Evolutionary conservation across 441 rosid species (phyloP), one percentile per base, ranked within the genome.

Genomic region (Croton laevigatus): DNA sequence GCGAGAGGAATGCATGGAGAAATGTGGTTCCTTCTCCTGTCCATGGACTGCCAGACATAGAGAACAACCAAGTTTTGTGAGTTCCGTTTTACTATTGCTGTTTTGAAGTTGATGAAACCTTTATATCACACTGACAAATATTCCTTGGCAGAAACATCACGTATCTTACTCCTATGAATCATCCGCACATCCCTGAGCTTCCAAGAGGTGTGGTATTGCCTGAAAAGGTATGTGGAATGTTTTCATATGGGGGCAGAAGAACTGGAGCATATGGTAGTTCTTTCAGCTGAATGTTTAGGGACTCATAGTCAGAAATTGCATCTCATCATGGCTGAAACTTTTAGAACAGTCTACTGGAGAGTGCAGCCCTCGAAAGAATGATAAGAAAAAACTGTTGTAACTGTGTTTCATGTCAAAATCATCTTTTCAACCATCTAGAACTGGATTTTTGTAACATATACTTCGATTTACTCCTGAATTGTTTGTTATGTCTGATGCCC

Each of bases 131-230:
- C 40, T 75, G 40, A 36, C 19, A 20, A n/a, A 12, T 75, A 64
- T 71, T 23, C 59, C 68, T 49, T 71, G 73, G 76, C 89, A 95
- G 99, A 83, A 93, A 88, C 74, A 69, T 87, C 64, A 85, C 97
- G 4, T 89, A 78, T 81, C 86, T 84, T 72, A 81, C 76, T 76
- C 99, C 99, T 73, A 13, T 0, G 36, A 64, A 32, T 22, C 90
- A 75, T 64, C 63, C 57, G 71, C 99, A 95, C 77, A 77, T 86
- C 65, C 85, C 94, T 60, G 85, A 83, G 81, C 93, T 81, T 80
- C 97, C 97, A 9, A 59, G 61, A 62, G 99, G 93, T 65, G 94
- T 85, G 9, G 62, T 72, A 65, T 68, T 93, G 57, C 97, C 98
- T 17, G 78, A 80, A 59, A 88, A 95, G 97, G 99, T 93, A 83